A percentile compares a stretch with the other conserved stretches of the same genome.
Conservation (phyloP, 139 green algal species). For the Diplosphaera chodatii region DNA sequence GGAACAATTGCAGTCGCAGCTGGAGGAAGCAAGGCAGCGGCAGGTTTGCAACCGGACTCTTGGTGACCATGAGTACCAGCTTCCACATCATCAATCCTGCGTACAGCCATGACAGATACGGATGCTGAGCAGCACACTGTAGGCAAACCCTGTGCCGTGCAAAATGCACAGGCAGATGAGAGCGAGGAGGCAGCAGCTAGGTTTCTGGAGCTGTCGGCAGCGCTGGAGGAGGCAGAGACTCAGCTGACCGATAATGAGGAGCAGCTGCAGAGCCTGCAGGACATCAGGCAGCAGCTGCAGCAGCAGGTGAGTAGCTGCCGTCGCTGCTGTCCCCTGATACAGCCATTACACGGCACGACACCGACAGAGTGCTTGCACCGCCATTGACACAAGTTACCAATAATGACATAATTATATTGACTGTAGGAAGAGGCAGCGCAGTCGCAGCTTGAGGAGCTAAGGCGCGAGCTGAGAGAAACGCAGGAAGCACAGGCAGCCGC, state of each 20-base stretch:
- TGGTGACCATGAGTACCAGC: no score
- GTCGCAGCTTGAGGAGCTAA: neutral
- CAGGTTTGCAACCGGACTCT: no score
- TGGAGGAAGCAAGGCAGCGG: neutral
- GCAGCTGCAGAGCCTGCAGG: neutral
- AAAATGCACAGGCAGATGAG: neutral
- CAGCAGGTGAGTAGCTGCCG: neutral
- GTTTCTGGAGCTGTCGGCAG: neutral
- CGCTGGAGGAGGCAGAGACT: neutral
- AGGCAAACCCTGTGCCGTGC: no score
- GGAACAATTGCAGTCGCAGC: neutral
- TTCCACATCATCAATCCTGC: no score
- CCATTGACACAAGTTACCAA: no score
- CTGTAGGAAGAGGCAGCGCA: neutral
- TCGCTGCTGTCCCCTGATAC: no score
- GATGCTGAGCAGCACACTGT: no score
- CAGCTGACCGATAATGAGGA: neutral
- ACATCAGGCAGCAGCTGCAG: neutral
- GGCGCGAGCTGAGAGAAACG: neutral
- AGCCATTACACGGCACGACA: no score
- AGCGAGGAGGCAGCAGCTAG: neutral
- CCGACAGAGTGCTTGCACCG: no score
- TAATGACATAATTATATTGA: no score
- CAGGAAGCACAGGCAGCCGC: neutral
- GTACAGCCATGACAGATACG: no score